phyloP scores from a whole-genome alignment of 805 yeast genomes.

The Metahyphopichia silvanorum region DNA sequence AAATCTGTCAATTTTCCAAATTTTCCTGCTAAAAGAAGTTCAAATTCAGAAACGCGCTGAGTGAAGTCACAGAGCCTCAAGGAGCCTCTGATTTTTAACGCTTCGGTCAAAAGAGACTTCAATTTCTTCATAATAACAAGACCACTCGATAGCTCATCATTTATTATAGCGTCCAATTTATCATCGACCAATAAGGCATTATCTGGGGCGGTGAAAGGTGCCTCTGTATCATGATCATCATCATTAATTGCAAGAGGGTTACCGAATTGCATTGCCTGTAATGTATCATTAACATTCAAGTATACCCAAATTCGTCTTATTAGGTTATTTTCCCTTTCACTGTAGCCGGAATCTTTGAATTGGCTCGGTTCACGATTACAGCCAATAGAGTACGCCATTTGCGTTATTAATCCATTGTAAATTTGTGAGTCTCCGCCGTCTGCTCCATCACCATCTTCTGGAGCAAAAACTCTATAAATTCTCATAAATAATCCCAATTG shows the following conservation, averaged over 20 bases:
- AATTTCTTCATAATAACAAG: too few species aligned
- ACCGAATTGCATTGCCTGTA: conserved; percentile 31
- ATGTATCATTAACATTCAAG: conserved; percentile 24
- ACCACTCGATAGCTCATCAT: too few species aligned
- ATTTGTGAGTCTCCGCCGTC: conserved; percentile 63
- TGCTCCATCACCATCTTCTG: conserved; percentile 56
- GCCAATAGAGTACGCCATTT: conserved; percentile 67
- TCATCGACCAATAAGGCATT: too few species aligned
- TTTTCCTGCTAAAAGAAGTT: conserved; percentile 22
- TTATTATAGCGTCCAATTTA: too few species aligned
- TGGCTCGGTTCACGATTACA: conserved; percentile 64
- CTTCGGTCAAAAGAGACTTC: too few species aligned
- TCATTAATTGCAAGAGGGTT: conserved; percentile 27
- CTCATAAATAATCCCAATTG: conserved; percentile 54
- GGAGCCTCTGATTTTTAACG: too few species aligned
- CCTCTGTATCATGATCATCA: conserved; percentile 24
- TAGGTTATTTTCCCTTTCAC: conserved; percentile 20
- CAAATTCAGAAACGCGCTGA: conserved; percentile 37
- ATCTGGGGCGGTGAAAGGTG: conserved; percentile 33
- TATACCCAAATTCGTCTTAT: conserved; percentile 38
- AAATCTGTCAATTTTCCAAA: conserved; percentile 25
- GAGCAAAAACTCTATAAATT: conserved; percentile 47
- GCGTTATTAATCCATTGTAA: conserved; percentile 52
- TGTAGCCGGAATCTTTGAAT: conserved; percentile 28
- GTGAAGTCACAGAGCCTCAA: too few species aligned